A percentile compares a stretch with the other conserved stretches of the same genome.
Evolutionary conservation across 192 early-diverging fungal species (phyloP).

Genomic region (Pilobolus umbonatus): DNA sequence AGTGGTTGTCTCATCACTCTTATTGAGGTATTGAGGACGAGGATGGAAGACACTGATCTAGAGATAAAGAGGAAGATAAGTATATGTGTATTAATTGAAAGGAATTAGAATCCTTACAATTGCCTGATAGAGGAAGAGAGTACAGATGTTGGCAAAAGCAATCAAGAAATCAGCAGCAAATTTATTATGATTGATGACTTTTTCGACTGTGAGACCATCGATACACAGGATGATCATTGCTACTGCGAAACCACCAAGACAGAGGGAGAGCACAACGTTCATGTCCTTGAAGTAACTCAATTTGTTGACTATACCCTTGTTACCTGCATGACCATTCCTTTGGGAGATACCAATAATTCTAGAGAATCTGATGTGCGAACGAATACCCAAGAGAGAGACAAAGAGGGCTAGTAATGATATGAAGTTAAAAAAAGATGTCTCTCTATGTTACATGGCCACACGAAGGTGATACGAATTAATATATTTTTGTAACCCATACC

Average conservation of each 20-base stretch:
- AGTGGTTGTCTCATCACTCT: not conserved
- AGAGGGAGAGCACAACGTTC: constrained; percentile 20
- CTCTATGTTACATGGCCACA: no score
- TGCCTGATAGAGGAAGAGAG: constrained; percentile 12
- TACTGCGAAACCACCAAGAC: constrained; percentile 5
- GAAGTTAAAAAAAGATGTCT: not conserved
- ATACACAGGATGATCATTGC: constrained; percentile 21
- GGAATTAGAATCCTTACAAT: constrained; percentile 9
- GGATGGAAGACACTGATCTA: constrained; percentile 19
- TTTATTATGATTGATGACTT: constrained; percentile 14
- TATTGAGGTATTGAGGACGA: not conserved
- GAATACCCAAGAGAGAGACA: constrained; percentile 15
- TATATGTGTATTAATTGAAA: not conserved
- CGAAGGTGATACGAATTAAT: not conserved
- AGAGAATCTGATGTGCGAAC: constrained; percentile 23
- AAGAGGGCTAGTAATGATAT: constrained; percentile 4
- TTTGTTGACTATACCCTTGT: constrained; percentile 19
- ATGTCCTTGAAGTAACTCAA: constrained; percentile 33
- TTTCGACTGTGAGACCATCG: constrained; percentile 23
- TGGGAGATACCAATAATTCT: constrained; percentile 21
- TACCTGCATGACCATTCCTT: constrained; percentile 1
- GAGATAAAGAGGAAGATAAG: not conserved
- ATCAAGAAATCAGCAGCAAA: constrained; percentile 22
- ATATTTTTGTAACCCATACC: constrained; percentile 8
- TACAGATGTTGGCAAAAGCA: constrained; percentile 15